These are phyloP conservation scores for Phlegmacium glaucopus DNA, from an alignment of 768 basidiomycete genomes.

Conservation along the genomic window DNA sequence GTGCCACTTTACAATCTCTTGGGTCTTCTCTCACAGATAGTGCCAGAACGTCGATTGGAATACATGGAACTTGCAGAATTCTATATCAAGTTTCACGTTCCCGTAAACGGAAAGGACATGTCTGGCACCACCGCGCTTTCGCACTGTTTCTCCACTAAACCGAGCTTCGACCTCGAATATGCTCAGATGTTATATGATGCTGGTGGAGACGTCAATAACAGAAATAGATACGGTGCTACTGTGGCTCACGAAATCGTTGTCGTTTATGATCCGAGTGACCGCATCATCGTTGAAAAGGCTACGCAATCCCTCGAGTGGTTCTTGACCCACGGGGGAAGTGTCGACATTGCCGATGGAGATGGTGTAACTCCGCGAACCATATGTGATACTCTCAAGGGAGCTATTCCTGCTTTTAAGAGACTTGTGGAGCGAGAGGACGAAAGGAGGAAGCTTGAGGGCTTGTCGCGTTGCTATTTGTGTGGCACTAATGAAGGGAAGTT, in stretches of 20 bases:
- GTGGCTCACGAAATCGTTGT: constrained; percentile 36
- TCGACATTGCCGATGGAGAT: constrained; percentile 37
- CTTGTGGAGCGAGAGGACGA: constrained; percentile 28
- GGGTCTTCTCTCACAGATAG: constrained; percentile 25
- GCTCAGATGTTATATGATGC: constrained; percentile 40
- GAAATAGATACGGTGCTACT: constrained; percentile 38
- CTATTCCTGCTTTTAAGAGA: constrained; percentile 10
- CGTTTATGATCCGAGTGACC: constrained; percentile 22
- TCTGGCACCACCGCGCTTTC: constrained; percentile 39
- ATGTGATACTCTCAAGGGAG: constrained; percentile 6
- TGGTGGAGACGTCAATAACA: constrained; percentile 37
- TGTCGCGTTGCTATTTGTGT: constrained; percentile 31
- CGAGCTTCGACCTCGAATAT: constrained; percentile 36
- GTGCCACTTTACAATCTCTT: constrained; percentile 38
- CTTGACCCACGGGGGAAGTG: constrained; percentile 39
- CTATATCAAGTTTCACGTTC: constrained; percentile 31
- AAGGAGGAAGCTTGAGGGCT: constrained; percentile 22
- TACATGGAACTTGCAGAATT: constrained; percentile 31
- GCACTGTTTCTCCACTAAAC: constrained; percentile 39
- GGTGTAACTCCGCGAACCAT: constrained; percentile 26
- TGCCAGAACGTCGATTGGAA: constrained; percentile 12
- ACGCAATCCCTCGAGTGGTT: constrained; percentile 33
- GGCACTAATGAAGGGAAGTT: constrained; percentile 26
- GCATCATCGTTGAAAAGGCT: constrained; percentile 19
- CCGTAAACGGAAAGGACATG: constrained; percentile 34